phyloP scores from a whole-genome alignment of 352 stramenopile species.

The Lagenidium sp. region DNA sequence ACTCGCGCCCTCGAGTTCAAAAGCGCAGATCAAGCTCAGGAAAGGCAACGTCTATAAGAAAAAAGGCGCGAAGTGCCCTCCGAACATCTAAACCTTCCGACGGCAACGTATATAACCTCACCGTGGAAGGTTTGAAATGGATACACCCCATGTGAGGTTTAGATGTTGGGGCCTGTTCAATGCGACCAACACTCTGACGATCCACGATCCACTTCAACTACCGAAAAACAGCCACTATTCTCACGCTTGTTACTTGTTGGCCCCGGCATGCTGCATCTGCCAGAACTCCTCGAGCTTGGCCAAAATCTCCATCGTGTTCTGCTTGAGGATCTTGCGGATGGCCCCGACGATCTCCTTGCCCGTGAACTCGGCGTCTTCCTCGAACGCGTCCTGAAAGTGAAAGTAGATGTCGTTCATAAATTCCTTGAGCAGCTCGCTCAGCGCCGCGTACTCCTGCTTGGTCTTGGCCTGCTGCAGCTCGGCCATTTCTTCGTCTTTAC shows the following conservation, averaged over 20 bases:
- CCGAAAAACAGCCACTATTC: not conserved
- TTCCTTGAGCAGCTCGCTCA: slow-evolving; percentile 71
- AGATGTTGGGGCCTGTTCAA: slow-evolving; percentile 2
- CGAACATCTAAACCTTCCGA: no score
- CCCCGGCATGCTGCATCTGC: slow-evolving; percentile 30
- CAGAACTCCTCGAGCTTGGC: slow-evolving; percentile 67
- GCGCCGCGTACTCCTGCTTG: slow-evolving; percentile 39
- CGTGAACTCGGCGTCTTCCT: slow-evolving; percentile 77
- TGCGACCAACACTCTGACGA: no score
- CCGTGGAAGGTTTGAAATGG: not conserved
- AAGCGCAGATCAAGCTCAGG: no score
- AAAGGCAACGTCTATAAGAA: slow-evolving; percentile 12
- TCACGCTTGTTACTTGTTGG: not conserved
- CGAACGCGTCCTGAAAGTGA: slow-evolving; percentile 77
- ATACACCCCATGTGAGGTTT: slow-evolving; percentile 9
- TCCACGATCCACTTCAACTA: not conserved
- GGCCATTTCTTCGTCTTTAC: slow-evolving; percentile 40
- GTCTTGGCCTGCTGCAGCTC: slow-evolving; percentile 32
- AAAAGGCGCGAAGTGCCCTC: slow-evolving; percentile 14
- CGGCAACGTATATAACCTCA: slow-evolving; percentile 6
- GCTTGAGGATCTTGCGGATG: slow-evolving; percentile 78
- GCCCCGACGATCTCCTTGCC: slow-evolving; percentile 78
- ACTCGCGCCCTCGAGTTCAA: no score
- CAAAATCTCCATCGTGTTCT: slow-evolving; percentile 76
- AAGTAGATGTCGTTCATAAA: slow-evolving; percentile 88